A percentile compares a stretch with the other conserved stretches of the same genome.
phyloP scores from a whole-genome alignment of 306 rosid species.

The Cicer chorassanicum region DNA sequence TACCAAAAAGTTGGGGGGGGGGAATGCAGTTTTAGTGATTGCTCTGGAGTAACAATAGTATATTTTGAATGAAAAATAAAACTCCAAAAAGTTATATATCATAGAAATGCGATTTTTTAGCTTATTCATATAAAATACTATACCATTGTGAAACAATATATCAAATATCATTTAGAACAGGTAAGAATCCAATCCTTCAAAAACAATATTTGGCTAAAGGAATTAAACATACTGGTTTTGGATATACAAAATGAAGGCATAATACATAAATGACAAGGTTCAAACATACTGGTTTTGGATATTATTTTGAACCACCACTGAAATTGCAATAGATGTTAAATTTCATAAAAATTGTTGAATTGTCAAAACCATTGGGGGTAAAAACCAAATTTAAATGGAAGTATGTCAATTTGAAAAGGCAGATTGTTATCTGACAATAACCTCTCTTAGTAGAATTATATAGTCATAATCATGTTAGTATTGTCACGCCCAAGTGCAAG shows the following conservation, averaged over 20 bases:
- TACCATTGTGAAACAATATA: neutral
- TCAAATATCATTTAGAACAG: slow-evolving; percentile 21
- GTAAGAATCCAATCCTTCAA: slow-evolving; percentile 14
- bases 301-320: slow-evolving; percentile 14
- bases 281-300: neutral
- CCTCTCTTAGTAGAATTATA: neutral
- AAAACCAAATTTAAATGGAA: slow-evolving; percentile 15
- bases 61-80: neutral
- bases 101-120: neutral
- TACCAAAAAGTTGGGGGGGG: neutral
- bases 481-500: slow-evolving; percentile 12
- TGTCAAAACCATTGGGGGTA: neutral
- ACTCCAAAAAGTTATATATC: neutral
- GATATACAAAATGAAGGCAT: neutral
- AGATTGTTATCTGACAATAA: slow-evolving; percentile 22
- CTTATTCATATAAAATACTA: slow-evolving; percentile 33
- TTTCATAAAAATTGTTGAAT: neutral
- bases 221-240: no score
- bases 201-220: slow-evolving; percentile 23
- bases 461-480: slow-evolving; percentile 17
- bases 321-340: slow-evolving; percentile 28
- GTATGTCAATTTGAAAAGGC: slow-evolving; percentile 8
- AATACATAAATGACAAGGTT: neutral
- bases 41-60: neutral
- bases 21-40: neutral